Percentiles rank a stretch among this genome's conserved stretches.
These are phyloP conservation scores for Yarrowia deformans DNA, from an alignment of 805 yeast genomes.

Conservation along the genomic window DNA sequence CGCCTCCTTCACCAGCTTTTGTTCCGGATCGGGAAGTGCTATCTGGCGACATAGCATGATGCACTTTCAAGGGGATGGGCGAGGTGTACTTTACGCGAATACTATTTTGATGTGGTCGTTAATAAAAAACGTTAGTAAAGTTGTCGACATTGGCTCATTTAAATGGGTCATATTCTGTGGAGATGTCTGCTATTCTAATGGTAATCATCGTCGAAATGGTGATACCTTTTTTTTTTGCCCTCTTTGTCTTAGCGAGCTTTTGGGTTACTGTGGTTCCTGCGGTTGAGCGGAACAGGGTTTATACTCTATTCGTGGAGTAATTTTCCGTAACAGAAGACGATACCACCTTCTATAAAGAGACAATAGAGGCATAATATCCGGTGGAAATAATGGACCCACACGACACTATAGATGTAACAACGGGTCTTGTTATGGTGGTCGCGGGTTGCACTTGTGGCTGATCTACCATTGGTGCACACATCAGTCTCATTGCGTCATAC, in stretches of 20 bases:
- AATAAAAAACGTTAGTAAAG: too few relatives aligned
- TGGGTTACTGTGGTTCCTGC: conserved; percentile 8
- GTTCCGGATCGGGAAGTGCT: conserved; percentile 20
- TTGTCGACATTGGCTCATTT: too few relatives aligned
- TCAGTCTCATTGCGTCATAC: too few relatives aligned
- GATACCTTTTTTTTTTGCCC: not conserved
- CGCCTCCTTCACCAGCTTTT: not conserved
- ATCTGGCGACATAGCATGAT: not conserved
- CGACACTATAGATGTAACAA: not conserved
- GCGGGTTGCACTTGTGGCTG: not conserved
- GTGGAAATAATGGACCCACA: not conserved
- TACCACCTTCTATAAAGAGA: not conserved
- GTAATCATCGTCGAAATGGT: not conserved
- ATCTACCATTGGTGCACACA: too few relatives aligned
- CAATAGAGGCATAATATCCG: not conserved
- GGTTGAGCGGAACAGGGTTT: conserved; percentile 22
- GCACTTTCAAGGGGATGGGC: too few relatives aligned
- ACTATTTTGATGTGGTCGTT: too few relatives aligned
- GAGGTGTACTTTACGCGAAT: too few relatives aligned
- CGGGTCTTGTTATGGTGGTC: too few relatives aligned
- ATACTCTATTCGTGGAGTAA: not conserved
- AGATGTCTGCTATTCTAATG: not conserved
- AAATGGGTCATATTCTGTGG: not conserved
- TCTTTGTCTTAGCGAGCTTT: not conserved
- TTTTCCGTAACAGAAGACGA: not conserved